Evolutionary conservation across 495 filamentous ascomycete species (phyloP).

Genomic region (Hypoxylon crocopeplum): DNA sequence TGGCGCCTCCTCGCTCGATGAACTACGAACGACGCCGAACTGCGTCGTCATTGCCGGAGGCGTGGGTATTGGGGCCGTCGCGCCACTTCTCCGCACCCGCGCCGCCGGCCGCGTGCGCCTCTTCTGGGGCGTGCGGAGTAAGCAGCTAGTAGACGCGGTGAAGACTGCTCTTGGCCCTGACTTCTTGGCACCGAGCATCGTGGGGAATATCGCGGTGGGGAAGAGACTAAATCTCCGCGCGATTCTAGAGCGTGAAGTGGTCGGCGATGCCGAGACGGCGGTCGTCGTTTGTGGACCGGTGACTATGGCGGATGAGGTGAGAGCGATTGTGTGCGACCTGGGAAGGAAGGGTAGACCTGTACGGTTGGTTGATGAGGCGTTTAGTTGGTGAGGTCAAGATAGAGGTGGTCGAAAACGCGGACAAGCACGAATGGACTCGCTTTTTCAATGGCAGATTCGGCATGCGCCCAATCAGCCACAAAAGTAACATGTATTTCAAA

Average conservation of each 20-base stretch:
- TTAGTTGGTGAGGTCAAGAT: slow-evolving; percentile 26
- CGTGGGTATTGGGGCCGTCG: slow-evolving; percentile 34
- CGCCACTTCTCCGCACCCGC: slow-evolving; percentile 10
- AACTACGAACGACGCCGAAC: slow-evolving; percentile 14
- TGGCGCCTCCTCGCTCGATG: slow-evolving; percentile 4
- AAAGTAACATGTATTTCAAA: too few species aligned
- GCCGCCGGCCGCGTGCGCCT: slow-evolving; percentile 16
- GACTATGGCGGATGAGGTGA: slow-evolving; percentile 35
- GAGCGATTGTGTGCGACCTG: slow-evolving; percentile 20
- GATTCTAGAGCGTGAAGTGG: slow-evolving; percentile 27
- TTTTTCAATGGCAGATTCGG: too few species aligned
- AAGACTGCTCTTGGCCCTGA: slow-evolving; percentile 3
- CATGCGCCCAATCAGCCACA: too few species aligned
- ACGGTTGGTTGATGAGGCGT: slow-evolving; percentile 36
- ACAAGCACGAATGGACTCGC: too few species aligned
- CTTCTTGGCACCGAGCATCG: slow-evolving; percentile 1
- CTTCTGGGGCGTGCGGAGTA: slow-evolving; percentile 35
- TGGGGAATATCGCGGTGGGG: slow-evolving; percentile 28
- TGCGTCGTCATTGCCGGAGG: slow-evolving; percentile 39
- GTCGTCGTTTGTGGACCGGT: slow-evolving; percentile 38
- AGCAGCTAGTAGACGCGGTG: slow-evolving; percentile 19
- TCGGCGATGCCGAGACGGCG: slow-evolving; percentile 8
- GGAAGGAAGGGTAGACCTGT: slow-evolving; percentile 11
- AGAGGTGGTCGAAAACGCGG: neutral
- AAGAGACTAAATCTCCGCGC: slow-evolving; percentile 18